Base-by-base conservation (phyloP, 257 asterid species). In the Przewalskia tangutica region DNA sequence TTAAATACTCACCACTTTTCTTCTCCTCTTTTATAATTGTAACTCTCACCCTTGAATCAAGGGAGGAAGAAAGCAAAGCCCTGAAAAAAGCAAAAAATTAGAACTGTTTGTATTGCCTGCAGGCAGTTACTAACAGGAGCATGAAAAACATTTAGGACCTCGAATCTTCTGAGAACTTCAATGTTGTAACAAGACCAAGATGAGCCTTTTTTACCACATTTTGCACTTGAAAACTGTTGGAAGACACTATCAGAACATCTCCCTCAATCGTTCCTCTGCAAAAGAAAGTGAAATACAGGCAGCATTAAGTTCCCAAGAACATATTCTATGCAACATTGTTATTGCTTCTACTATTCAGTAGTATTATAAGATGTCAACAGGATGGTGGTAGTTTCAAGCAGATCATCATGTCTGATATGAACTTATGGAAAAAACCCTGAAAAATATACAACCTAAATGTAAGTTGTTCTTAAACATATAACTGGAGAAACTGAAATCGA, bases 241-340 rank as follows among this genome's bases (percentile, higher is more conserved):
- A 85, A 81, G 85, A 87, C 83, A 93, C 56, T 85, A 96, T 85
- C 71, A 84, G 73, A 83, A 94, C 82, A 77, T 90, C 92, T 82
- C 99, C 99, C 88, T 93, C 85, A 85, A 85, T 87, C 46, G 97
- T 94, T 86, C 99, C 99, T 83, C 99, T 96, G 93, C 90, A 90
- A 27, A 40, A 64, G 83, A 73, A 84, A 67, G 78, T 77, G 85
- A 82, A 48, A 65, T 32, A 71, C 77, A 87, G 36, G 50, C 48
- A 75, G 68, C 77, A 54, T 68, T 66, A 80, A 48, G 27, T 12
- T 11, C 32, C 60, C 8, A 18, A 23, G 34, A 66, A 73, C 40
- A 51, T 54, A n/a, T n/a, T 40, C 13, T 17, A 55, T 3, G 42
- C 38, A 79, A 77, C 78, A 62, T 51, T 9, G 0, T 64, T 42